Base-by-base conservation (phyloP, 305 asterid species). In the Plantago rigida region DNA sequence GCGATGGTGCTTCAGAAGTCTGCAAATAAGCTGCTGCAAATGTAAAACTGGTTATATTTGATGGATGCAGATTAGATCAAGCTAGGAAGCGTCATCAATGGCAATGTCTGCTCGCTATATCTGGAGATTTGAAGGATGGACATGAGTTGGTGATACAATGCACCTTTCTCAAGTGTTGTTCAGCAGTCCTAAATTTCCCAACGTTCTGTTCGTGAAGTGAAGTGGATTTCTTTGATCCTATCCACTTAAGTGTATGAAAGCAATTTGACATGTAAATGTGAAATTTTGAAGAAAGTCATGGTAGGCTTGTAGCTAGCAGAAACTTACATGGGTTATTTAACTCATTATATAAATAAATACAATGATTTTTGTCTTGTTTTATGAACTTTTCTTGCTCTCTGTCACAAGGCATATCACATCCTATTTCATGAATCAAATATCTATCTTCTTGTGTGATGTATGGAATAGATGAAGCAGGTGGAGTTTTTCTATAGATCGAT, bases 11-110 rank as follows among this genome's bases (percentile, higher is more conserved):
- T 29, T 42, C 41, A 53, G 10, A 14, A n/a, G 13, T 14, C 51
- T 36, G 52, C 59, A 12, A 51, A 24, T 10, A 26, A 62, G 64
- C 56, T 10, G 41, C 65, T 63, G 65, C 60, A 60, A 34, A 19
- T 48, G 60, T 51, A 13, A 22, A 41, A 34, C 59, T 44, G 51
- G 62, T 58, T 42, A 54, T 42, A 49, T 48, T 14, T 56, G 24
- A 29, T 51, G 55, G 26, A 59, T 44, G 54, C 13, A 24, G 52
- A 26, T 52, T 17, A 13, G 36, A 57, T 58, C 14, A 17, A 58
- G 53, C 24, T 46, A 12, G 55, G 51, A 54, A 10, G 47, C 13
- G 17, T 36, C 9, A 12, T 8, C 56, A 53, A 45, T 26, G 9
- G 12, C n/a, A 56, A 12, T 15, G 31, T n/a, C 24, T 22, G 49